phyloP scores from a whole-genome alignment of 352 stramenopile genomes.

The Globisporangium viniferum region DNA sequence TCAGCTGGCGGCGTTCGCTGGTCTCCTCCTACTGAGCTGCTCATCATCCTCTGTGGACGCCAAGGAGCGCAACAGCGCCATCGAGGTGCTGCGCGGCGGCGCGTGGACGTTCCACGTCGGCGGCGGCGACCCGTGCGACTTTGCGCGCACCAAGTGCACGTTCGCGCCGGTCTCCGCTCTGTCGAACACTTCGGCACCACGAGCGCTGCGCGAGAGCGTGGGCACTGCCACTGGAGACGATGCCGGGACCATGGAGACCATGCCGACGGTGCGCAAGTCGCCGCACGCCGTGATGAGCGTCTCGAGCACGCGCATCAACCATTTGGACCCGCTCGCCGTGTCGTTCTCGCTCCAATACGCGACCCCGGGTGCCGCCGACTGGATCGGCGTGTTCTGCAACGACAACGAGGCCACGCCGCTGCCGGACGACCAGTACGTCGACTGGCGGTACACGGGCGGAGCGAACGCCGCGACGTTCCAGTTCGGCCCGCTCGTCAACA shows the following conservation, averaged over 20 bases:
- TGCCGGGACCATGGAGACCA: neutral
- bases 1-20: neutral
- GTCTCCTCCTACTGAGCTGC: neutral
- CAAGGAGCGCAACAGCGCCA: conserved; percentile 4
- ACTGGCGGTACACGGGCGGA: conserved; percentile 12
- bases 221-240: neutral
- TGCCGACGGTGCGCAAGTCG: conserved; percentile 11
- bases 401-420: conserved; percentile 10
- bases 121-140: conserved; percentile 6
- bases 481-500: conserved; percentile 26
- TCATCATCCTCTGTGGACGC: neutral
- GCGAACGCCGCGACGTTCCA: conserved; percentile 6
- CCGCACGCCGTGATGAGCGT: conserved; percentile 11
- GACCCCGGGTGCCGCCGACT: neutral
- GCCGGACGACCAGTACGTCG: conserved; percentile 16
- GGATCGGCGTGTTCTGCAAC: conserved; percentile 21
- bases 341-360: conserved; percentile 17
- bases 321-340: conserved; percentile 15
- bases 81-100: conserved; percentile 11
- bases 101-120: conserved; percentile 12
- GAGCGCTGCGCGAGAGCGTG: neutral
- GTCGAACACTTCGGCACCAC: neutral
- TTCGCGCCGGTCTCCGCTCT: neutral
- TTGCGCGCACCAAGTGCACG: conserved; percentile 11
- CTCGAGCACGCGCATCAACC: conserved; percentile 15